These are phyloP conservation scores for Botryosphaeria dothidea DNA, from an alignment of 2,329 filamentous ascomycete species.

Conservation along the genomic window DNA sequence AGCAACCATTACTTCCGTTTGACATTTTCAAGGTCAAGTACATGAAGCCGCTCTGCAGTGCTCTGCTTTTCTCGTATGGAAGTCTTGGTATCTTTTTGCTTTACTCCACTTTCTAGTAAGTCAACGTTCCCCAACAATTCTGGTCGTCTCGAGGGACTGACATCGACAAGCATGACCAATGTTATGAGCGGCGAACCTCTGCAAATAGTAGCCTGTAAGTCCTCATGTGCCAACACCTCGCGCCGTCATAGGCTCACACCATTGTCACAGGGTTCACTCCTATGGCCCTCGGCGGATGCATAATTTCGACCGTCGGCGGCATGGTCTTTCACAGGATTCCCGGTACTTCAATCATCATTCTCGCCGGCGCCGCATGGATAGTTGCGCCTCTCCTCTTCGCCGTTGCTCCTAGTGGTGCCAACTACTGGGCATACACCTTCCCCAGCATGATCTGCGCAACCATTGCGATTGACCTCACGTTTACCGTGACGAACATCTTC, in stretches of 20 bases:
- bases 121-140: neutral
- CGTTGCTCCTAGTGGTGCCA: conserved; percentile 57
- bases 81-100: conserved; percentile 68
- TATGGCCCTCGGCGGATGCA: conserved; percentile 66
- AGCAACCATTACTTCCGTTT: conserved; percentile 65
- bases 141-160: neutral
- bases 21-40: conserved; percentile 67
- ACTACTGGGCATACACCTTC: conserved; percentile 75
- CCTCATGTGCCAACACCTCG: neutral
- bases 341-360: conserved; percentile 62
- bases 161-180: conserved; percentile 54
- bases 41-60: conserved; percentile 63
- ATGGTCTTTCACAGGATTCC: conserved; percentile 67
- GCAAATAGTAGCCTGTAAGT: conserved; percentile 63
- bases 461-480: conserved; percentile 73
- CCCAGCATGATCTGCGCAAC: conserved; percentile 70
- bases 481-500: conserved; percentile 74
- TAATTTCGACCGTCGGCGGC: conserved; percentile 64
- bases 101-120: conserved; percentile 69
- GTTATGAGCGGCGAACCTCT: conserved; percentile 62
- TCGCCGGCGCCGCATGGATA: conserved; percentile 63
- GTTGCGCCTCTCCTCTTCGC: conserved; percentile 64
- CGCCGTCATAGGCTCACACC: neutral
- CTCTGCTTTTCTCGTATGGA: conserved; percentile 68
- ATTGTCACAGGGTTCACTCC: conserved; percentile 52